These are phyloP conservation scores for Debaryomyces subglobosus DNA, from an alignment of 1,139 yeast genomes.

Conservation along the genomic window DNA sequence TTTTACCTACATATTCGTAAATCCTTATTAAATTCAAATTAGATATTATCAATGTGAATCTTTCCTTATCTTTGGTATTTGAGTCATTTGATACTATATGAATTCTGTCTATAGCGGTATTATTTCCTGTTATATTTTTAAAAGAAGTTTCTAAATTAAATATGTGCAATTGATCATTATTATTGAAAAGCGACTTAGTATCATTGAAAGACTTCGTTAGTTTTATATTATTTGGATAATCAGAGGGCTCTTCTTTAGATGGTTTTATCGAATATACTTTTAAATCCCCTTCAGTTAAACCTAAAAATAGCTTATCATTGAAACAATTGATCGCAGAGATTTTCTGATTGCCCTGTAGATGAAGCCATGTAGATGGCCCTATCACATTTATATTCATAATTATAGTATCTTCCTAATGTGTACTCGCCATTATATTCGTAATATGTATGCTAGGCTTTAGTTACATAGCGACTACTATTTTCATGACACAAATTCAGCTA, in stretches of 20 bases:
- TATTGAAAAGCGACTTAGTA: constrained; percentile 25
- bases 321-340: constrained; percentile 29
- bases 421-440: not conserved
- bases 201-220: constrained; percentile 32
- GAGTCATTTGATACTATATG: constrained; percentile 20
- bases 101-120: constrained; percentile 21
- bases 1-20: constrained; percentile 39
- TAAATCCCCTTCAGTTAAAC: constrained; percentile 42
- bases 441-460: not conserved
- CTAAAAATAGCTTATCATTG: constrained; percentile 32
- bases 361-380: constrained; percentile 34
- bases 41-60: constrained; percentile 32
- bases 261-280: constrained; percentile 19
- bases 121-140: constrained; percentile 26
- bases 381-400: constrained; percentile 36
- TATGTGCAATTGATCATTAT: constrained; percentile 22
- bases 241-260: not conserved
- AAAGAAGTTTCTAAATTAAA: constrained; percentile 24
- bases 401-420: not conserved
- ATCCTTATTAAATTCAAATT: constrained; percentile 30
- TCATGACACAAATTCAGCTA: constrained; percentile 8
- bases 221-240: not conserved
- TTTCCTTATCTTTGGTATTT: constrained; percentile 21
- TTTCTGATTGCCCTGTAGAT: constrained; percentile 23
- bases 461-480: not conserved